Percentiles rank a stretch among this genome's conserved stretches.
Conservation (phyloP, 345 rosid species). For the Rubroshorea leprosula region DNA sequence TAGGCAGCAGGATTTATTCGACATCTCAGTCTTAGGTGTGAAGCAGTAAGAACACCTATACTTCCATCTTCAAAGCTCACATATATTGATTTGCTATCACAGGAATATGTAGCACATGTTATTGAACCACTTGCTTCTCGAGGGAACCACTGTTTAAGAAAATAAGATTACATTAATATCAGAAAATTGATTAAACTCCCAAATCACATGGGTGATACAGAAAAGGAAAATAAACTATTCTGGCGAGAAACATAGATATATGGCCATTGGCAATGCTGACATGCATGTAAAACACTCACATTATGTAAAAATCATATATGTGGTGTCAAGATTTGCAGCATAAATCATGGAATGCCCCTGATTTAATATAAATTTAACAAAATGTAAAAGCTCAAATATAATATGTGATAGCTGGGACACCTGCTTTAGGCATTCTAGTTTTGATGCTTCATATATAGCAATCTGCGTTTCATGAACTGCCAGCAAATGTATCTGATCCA, state of each 20-base stretch:
- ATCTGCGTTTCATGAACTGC: slow-evolving; percentile 79
- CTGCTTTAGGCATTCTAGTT: slow-evolving; percentile 64
- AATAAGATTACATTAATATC: slow-evolving; percentile 8
- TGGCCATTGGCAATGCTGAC: no score
- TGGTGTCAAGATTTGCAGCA: no score
- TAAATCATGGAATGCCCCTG: no score
- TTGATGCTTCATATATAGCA: slow-evolving; percentile 66
- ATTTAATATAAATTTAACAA: no score
- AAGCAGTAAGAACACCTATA: slow-evolving; percentile 58
- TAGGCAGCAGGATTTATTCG: slow-evolving; percentile 68
- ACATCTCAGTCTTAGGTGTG: slow-evolving; percentile 69
- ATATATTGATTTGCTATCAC: slow-evolving; percentile 68
- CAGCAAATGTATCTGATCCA: slow-evolving; percentile 58
- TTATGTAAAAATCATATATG: no score
- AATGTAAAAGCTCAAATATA: no score
- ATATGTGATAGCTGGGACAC: no score
- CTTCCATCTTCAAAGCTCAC: slow-evolving; percentile 76
- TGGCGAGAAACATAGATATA: no score
- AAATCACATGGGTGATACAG: background rate
- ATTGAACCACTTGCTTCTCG: slow-evolving; percentile 64
- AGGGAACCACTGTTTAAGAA: slow-evolving; percentile 49
- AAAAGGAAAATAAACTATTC: no score
- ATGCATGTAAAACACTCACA: no score
- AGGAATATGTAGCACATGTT: slow-evolving; percentile 78
- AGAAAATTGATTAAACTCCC: background rate